These are phyloP conservation scores for Nannochloropsis granulata DNA, from an alignment of 108 stramenopile species.

Conservation along the genomic window DNA sequence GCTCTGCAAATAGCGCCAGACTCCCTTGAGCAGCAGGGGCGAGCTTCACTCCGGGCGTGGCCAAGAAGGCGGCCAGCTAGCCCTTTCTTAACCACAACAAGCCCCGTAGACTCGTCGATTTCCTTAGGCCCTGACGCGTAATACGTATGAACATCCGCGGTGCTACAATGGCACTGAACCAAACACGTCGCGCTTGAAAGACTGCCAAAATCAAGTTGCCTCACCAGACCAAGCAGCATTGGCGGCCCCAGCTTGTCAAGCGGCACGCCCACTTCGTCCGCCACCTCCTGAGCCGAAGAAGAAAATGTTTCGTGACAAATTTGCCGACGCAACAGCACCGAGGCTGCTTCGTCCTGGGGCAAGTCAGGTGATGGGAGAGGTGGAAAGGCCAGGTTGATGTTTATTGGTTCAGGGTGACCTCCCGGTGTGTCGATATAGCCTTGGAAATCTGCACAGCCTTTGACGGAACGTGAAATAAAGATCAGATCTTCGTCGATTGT, in stretches of 20 bases:
- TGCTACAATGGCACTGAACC: not conserved
- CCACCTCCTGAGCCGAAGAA: slow-evolving; percentile 13
- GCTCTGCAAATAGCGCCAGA: not conserved
- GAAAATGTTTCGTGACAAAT: slow-evolving; percentile 8
- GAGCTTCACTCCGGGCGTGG: not conserved
- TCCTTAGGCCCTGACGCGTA: not conserved
- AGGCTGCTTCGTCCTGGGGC: not conserved
- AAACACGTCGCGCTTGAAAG: not conserved
- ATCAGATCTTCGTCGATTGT: slow-evolving; percentile 7
- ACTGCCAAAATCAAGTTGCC: slow-evolving; percentile 2
- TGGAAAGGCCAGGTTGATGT: not conserved
- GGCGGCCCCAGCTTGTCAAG: slow-evolving; percentile 1
- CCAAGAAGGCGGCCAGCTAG: not conserved
- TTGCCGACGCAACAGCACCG: not conserved
- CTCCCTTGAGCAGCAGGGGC: not conserved
- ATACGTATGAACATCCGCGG: not conserved
- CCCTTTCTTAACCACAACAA: not conserved
- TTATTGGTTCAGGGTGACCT: slow-evolving; percentile 23
- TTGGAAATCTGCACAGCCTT: slow-evolving; percentile 8
- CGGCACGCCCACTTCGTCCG: slow-evolving; percentile 22
- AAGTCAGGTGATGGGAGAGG: not conserved
- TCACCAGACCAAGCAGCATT: slow-evolving; percentile 9
- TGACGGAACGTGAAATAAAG: slow-evolving; percentile 1
- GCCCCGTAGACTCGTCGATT: not conserved
- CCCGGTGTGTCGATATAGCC: slow-evolving; percentile 20